phyloP scores from a whole-genome alignment of 2,329 filamentous ascomycete genomes.

The Cadophora sp. region DNA sequence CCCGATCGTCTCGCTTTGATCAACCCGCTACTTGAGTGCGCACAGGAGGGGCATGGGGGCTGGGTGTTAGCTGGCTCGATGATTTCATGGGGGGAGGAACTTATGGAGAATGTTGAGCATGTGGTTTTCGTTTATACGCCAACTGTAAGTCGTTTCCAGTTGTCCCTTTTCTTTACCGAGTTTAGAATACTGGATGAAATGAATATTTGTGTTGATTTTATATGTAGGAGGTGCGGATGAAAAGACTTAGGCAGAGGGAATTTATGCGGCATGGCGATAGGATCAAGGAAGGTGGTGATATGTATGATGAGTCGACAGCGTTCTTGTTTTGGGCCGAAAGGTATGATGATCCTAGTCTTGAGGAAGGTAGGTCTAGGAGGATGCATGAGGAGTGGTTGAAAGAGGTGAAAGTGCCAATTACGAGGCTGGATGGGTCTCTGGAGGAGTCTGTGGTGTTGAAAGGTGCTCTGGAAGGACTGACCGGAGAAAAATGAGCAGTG shows the following conservation, averaged over 20 bases:
- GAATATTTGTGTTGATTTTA: background rate
- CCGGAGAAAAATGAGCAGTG: background rate
- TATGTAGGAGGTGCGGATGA: constrained; percentile 22
- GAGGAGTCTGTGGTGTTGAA: constrained; percentile 26
- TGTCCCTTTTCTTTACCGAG: background rate
- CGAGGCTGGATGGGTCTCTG: constrained; percentile 23
- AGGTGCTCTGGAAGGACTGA: constrained; percentile 22
- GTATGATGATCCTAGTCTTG: constrained; percentile 26
- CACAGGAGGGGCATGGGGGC: constrained; percentile 25
- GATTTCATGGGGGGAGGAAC: constrained; percentile 22
- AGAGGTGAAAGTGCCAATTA: constrained; percentile 23
- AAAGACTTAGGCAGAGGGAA: constrained; percentile 23
- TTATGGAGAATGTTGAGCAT: constrained; percentile 28
- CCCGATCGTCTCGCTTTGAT: constrained; percentile 23
- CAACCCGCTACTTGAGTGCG: constrained; percentile 16
- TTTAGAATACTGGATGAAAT: background rate
- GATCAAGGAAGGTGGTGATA: constrained; percentile 27
- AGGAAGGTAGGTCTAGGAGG: constrained; percentile 25
- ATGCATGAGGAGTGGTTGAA: constrained; percentile 26
- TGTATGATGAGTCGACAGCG: constrained; percentile 25
- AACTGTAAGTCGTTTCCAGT: background rate
- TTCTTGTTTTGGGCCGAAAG: constrained; percentile 27
- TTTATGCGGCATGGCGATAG: constrained; percentile 24
- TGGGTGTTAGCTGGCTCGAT: constrained; percentile 26
- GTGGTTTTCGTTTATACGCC: constrained; percentile 24